Evolutionary conservation across 192 early-diverging fungal genomes (phyloP).

Genomic region (Pilaira anomala): DNA sequence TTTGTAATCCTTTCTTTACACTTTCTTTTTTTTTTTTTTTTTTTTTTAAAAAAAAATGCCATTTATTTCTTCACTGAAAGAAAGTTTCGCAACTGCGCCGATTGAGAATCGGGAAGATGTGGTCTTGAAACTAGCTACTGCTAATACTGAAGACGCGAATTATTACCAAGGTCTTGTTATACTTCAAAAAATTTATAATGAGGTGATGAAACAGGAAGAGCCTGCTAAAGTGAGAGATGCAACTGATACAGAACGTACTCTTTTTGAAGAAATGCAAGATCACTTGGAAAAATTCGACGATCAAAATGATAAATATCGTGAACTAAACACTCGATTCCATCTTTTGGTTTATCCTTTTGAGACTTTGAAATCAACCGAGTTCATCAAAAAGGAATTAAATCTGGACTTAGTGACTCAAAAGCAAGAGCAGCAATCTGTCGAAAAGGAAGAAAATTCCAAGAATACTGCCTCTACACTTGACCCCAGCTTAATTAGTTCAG

Average conservation of each 20-base stretch:
- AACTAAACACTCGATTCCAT: conserved; percentile 12
- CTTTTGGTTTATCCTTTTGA: conserved; percentile 21
- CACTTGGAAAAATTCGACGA: not conserved
- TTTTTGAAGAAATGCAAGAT: not conserved
- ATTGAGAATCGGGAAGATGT: conserved; percentile 12
- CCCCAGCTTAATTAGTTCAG: not conserved
- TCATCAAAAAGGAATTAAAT: conserved; percentile 7
- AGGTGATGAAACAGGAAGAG: not conserved
- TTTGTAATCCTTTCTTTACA: no score
- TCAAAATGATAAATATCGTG: not conserved
- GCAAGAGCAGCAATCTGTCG: no score
- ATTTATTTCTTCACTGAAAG: conserved; percentile 17
- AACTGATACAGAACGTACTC: conserved; percentile 8
- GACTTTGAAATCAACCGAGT: not conserved
- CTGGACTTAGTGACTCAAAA: not conserved
- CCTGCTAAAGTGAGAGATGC: not conserved
- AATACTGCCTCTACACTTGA: not conserved
- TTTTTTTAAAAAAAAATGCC: conserved; percentile 7
- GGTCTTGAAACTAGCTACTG: conserved; percentile 6
- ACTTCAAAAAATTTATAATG: conserved; percentile 17
- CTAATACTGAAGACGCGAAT: conserved; percentile 18
- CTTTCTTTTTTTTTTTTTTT: not conserved
- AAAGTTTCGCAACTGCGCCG: conserved; percentile 24
- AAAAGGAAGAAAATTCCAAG: not conserved
- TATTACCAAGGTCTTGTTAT: conserved; percentile 28